phyloP scores from a whole-genome alignment of 805 yeast species.

The Candida andamanensis region DNA sequence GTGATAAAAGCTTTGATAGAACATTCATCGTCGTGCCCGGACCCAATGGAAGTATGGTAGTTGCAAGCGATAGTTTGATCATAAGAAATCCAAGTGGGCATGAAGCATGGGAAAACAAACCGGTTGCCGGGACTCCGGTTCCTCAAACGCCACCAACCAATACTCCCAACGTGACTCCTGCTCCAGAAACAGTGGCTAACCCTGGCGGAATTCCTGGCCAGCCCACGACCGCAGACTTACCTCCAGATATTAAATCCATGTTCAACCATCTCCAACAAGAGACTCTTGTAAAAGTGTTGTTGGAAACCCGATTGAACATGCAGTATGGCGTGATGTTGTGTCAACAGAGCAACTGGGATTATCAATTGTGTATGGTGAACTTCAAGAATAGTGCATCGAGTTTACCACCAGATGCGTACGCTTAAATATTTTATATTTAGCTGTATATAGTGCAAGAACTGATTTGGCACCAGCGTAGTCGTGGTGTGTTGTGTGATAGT shows the following conservation, averaged over 20 bases:
- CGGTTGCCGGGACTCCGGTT: no score
- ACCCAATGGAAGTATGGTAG: slow-evolving; percentile 62
- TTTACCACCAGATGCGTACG: slow-evolving; percentile 39
- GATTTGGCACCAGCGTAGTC: neutral
- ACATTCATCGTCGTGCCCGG: slow-evolving; percentile 72
- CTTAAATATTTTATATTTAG: slow-evolving; percentile 1
- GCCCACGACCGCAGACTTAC: slow-evolving; percentile 39
- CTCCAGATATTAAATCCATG: slow-evolving; percentile 50
- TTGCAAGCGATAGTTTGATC: slow-evolving; percentile 79
- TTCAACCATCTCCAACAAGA: slow-evolving; percentile 56
- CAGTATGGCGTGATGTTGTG: slow-evolving; percentile 78
- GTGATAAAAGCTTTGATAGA: slow-evolving; percentile 80
- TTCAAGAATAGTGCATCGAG: slow-evolving; percentile 63
- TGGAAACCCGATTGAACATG: slow-evolving; percentile 71
- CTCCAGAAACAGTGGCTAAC: slow-evolving; percentile 1
- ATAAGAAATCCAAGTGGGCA: slow-evolving; percentile 56
- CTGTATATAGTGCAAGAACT: neutral
- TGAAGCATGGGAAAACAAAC: slow-evolving; percentile 48
- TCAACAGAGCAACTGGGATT: slow-evolving; percentile 85
- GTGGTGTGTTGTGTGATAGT: no score
- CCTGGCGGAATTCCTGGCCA: slow-evolving; percentile 10
- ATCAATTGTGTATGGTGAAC: slow-evolving; percentile 59
- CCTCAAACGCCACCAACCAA: slow-evolving; percentile 3
- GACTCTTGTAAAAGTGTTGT: slow-evolving; percentile 56
- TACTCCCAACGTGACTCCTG: slow-evolving; percentile 1